phyloP scores from a whole-genome alignment of 495 filamentous ascomycete species.

The Podospora pseudopauciseta region DNA sequence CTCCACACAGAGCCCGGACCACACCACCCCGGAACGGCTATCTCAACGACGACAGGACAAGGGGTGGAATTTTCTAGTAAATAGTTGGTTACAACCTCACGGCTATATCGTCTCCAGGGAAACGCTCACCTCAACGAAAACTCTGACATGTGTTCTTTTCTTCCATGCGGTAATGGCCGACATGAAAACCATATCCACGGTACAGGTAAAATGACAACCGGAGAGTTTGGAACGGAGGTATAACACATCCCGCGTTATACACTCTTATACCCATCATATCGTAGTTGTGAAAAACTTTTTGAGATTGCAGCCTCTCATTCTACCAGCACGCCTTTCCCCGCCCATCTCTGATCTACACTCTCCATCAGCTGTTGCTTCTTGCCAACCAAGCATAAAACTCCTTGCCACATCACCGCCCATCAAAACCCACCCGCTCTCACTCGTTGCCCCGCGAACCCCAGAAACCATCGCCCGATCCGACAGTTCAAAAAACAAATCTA shows the following conservation, averaged over 20 bases:
- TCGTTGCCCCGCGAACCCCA: neutral
- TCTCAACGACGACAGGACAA: neutral
- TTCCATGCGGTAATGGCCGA: neutral
- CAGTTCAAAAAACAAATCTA: neutral
- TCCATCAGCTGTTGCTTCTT: too few species aligned
- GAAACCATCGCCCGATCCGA: neutral
- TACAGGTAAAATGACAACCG: neutral
- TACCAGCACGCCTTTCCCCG: neutral
- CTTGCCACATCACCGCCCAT: neutral
- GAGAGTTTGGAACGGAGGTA: neutral
- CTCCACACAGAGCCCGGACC: neutral
- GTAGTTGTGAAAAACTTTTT: neutral
- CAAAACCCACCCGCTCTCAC: neutral
- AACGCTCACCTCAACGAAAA: neutral
- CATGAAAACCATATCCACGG: neutral
- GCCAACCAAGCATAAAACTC: too few species aligned
- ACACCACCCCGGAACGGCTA: neutral
- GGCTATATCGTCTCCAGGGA: neutral
- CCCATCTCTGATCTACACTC: neutral
- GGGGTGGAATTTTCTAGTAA: neutral
- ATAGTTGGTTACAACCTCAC: neutral
- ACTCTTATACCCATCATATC: neutral
- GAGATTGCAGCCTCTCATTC: neutral
- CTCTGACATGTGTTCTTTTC: neutral
- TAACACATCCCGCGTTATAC: neutral